Conservation (phyloP, 495 filamentous ascomycete species). For the Penicillium subrubescens region DNA sequence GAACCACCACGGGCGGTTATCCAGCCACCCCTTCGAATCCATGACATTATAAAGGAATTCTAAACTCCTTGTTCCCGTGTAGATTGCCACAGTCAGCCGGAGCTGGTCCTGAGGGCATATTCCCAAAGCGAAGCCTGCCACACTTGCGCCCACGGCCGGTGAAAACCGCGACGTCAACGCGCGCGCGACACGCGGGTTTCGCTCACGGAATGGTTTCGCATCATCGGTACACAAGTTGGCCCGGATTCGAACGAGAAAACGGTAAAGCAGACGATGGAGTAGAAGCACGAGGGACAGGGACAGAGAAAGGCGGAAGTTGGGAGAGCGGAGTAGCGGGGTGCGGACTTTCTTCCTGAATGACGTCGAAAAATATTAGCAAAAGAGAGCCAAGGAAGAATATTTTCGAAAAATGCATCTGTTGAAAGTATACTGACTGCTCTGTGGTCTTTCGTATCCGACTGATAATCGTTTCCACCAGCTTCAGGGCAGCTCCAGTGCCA, state of each 20-base stretch:
- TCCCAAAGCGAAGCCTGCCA: conserved; percentile 80
- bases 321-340: conserved; percentile 62
- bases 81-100: conserved; percentile 78
- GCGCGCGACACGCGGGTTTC: conserved; percentile 74
- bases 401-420: too few species aligned
- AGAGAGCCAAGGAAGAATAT: too few species aligned
- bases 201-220: conserved; percentile 73
- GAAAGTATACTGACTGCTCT: conserved; percentile 27
- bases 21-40: conserved; percentile 79
- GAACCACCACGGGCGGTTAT: conserved; percentile 82
- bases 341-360: conserved; percentile 42
- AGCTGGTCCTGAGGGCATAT: conserved; percentile 77
- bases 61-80: conserved; percentile 72
- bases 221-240: conserved; percentile 72
- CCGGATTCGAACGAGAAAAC: conserved; percentile 83
- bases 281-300: conserved; percentile 83
- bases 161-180: conserved; percentile 80
- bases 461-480: conserved; percentile 63
- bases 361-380: not conserved
- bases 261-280: conserved; percentile 84
- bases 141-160: conserved; percentile 82
- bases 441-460: conserved; percentile 45
- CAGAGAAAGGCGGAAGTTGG: conserved; percentile 75
- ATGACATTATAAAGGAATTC: conserved; percentile 86
- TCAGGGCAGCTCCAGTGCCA: conserved; percentile 67